Evolutionary conservation across 192 early-diverging fungal genomes (phyloP).

Genomic region (Pecoramyces ruminantium): DNA sequence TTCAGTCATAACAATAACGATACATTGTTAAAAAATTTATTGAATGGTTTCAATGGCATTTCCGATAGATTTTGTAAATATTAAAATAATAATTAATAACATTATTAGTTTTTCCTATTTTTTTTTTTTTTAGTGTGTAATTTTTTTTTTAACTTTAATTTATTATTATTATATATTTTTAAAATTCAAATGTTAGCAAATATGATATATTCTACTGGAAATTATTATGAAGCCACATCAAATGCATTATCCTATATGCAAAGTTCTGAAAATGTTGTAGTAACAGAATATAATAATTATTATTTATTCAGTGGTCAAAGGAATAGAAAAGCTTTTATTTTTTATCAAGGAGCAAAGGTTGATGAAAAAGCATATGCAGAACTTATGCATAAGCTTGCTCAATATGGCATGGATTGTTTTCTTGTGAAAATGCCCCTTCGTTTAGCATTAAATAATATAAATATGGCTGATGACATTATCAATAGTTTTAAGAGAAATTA

Average conservation of each 20-base stretch:
- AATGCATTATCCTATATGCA: background rate
- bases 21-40: too few species aligned
- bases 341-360: background rate
- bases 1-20: too few species aligned
- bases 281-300: background rate
- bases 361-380: background rate
- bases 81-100: too few species aligned
- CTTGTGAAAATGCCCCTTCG: background rate
- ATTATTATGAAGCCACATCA: background rate
- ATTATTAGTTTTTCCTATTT: background rate
- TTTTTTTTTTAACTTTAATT: too few species aligned
- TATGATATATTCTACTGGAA: too few species aligned
- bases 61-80: too few species aligned
- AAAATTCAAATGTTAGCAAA: too few species aligned
- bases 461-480: background rate
- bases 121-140: background rate
- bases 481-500: background rate
- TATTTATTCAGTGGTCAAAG: background rate
- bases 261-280: background rate
- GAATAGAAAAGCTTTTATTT: background rate
- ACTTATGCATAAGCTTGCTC: background rate
- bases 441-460: background rate
- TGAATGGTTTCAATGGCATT: too few species aligned
- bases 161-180: too few species aligned
- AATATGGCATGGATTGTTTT: background rate